Evolutionary conservation across 495 filamentous ascomycete species (phyloP).

Genomic region (Chlorociboria aeruginascens): DNA sequence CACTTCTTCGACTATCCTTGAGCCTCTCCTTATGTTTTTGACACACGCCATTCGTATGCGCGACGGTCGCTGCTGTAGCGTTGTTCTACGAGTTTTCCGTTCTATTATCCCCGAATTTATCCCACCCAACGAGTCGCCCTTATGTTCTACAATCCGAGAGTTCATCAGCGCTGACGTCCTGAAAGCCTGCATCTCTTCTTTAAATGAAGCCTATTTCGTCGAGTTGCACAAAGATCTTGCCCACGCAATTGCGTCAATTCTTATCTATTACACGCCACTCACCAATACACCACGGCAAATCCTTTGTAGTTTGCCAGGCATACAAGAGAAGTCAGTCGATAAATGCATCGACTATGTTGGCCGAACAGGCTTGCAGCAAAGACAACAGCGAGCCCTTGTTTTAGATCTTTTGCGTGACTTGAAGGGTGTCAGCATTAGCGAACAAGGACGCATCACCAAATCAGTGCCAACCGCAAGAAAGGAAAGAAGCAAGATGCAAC

Average conservation of each 20-base stretch:
- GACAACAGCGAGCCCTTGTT: conserved; percentile 71
- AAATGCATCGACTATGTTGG: conserved; percentile 43
- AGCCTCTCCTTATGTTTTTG: conserved; percentile 82
- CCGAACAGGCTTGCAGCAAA: conserved; percentile 36
- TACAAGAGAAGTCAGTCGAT: conserved; percentile 47
- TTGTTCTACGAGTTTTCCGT: conserved; percentile 73
- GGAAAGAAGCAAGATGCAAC: conserved; percentile 39
- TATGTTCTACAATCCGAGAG: conserved; percentile 59
- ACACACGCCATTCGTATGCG: conserved; percentile 83
- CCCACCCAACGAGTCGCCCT: conserved; percentile 7
- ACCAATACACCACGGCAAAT: conserved; percentile 48
- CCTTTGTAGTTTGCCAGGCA: conserved; percentile 38
- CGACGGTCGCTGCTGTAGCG: conserved; percentile 76
- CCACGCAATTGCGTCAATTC: conserved; percentile 72
- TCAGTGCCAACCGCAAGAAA: conserved; percentile 22
- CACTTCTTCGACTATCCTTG: conserved; percentile 63
- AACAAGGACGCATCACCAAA: conserved; percentile 71
- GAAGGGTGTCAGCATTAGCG: conserved; percentile 80
- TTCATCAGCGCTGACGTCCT: conserved; percentile 81
- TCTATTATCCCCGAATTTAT: conserved; percentile 74
- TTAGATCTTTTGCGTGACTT: conserved; percentile 79
- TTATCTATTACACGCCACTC: conserved; percentile 54
- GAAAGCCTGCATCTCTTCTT: conserved; percentile 69
- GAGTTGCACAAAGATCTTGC: conserved; percentile 92
- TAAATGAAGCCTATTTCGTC: conserved; percentile 93